phyloP scores from a whole-genome alignment of 177 flowering plant genomes.

The Vitis hybrid region DNA sequence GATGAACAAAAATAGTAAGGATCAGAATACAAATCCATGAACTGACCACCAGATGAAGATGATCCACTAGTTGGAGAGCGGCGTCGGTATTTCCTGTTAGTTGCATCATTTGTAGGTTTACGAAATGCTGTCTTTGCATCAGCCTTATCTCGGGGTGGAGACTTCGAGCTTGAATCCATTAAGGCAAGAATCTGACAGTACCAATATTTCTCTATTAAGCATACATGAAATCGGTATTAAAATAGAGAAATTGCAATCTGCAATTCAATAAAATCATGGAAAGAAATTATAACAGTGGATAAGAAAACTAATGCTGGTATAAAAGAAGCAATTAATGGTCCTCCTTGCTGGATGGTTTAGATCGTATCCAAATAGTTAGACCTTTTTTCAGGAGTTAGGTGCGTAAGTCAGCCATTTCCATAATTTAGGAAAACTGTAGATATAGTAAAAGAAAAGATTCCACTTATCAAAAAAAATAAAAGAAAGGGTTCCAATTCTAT shows the following conservation, averaged over 20 bases:
- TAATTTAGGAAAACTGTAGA: too few species aligned
- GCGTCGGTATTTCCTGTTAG: constrained; percentile 70
- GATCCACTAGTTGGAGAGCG: constrained; percentile 55
- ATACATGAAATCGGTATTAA: neutral
- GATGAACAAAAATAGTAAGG: neutral
- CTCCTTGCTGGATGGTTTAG: too few species aligned
- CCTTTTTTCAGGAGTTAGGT: too few species aligned
- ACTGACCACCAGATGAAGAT: constrained; percentile 63
- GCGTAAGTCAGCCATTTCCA: too few species aligned
- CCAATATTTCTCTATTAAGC: too few species aligned
- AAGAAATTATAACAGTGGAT: too few species aligned
- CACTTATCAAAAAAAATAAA: too few species aligned
- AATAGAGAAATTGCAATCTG: neutral
- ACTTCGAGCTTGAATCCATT: constrained; percentile 35
- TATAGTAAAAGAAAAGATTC: too few species aligned
- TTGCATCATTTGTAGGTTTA: constrained; percentile 70
- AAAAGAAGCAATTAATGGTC: too few species aligned
- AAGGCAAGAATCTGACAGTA: constrained; percentile 7
- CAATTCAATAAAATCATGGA: neutral
- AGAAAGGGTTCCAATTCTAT: too few species aligned
- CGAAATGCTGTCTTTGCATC: constrained; percentile 53
- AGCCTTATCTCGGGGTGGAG: constrained; percentile 22
- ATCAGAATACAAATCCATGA: constrained; percentile 1
- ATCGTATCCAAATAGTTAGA: too few species aligned
- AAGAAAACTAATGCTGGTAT: too few species aligned